A percentile compares a stretch with the other conserved stretches of the same genome.
Conservation (phyloP, 2,329 filamentous ascomycete species). For the Pyrenophora seminiperda region DNA sequence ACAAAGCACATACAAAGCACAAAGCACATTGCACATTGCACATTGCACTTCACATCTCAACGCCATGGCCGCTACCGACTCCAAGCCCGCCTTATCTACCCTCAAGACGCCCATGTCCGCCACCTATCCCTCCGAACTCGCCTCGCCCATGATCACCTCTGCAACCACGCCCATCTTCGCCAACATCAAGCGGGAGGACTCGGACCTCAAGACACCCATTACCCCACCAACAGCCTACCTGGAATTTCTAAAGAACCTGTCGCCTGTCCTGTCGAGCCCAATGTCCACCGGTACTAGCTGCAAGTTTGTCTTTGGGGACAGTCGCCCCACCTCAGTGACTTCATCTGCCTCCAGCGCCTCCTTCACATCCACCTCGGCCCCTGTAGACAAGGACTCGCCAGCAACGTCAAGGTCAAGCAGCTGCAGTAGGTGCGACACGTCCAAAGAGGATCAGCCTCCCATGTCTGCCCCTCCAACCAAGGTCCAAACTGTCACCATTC, state of each 20-base stretch:
- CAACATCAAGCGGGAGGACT: conserved; percentile 68
- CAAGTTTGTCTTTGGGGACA: conserved; percentile 56
- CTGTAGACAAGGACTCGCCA: conserved; percentile 41
- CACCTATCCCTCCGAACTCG: conserved; percentile 58
- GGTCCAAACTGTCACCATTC: conserved; percentile 62
- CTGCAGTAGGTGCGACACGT: conserved; percentile 44
- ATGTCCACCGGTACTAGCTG: conserved; percentile 62
- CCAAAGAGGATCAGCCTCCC: conserved; percentile 45
- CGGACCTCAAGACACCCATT: conserved; percentile 76
- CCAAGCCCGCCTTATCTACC: conserved; percentile 50
- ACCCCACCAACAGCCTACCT: conserved; percentile 88
- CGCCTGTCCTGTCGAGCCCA: conserved; percentile 71
- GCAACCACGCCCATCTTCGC: conserved; percentile 54
- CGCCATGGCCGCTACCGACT: conserved; percentile 48
- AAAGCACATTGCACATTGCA: conserved; percentile 33
- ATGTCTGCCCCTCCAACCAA: conserved; percentile 53
- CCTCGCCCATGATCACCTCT: conserved; percentile 67
- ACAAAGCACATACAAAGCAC: conserved; percentile 36
- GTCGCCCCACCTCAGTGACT: conserved; percentile 47
- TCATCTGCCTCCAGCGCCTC: conserved; percentile 45
- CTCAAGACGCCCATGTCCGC: conserved; percentile 66
- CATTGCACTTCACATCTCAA: conserved; percentile 15
- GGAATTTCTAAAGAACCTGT: conserved; percentile 87
- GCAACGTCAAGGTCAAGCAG: conserved; percentile 47
- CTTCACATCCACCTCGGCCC: conserved; percentile 44